Conservation (phyloP, 495 filamentous ascomycete species). For the Neurospora sp. region DNA sequence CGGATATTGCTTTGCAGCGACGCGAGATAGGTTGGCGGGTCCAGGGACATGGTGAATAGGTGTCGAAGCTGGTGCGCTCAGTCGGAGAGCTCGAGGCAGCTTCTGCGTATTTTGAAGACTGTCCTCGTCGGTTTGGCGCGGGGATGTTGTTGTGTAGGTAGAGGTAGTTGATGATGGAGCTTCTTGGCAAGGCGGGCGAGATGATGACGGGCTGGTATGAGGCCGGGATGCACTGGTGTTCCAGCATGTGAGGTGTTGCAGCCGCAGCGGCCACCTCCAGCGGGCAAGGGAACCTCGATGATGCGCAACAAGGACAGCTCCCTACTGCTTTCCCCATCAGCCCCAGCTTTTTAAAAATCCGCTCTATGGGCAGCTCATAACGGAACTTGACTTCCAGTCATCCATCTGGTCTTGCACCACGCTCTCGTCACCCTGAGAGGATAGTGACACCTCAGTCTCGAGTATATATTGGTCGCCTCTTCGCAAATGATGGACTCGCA, state of each 20-base stretch:
- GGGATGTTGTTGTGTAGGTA: not conserved
- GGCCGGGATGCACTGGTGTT: not conserved
- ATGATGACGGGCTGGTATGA: not conserved
- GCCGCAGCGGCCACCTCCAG: not conserved
- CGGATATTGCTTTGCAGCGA: conserved; percentile 94
- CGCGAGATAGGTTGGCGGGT: conserved; percentile 80
- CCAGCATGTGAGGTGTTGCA: not conserved
- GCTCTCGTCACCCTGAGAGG: not conserved
- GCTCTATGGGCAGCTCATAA: not conserved
- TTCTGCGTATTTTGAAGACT: not conserved
- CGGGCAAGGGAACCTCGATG: not conserved
- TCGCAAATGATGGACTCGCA: not conserved
- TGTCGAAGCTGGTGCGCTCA: not conserved
- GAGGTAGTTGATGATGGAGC: not conserved
- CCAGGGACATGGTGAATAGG: conserved; percentile 51
- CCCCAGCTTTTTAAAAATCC: not conserved
- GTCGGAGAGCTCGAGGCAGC: not conserved
- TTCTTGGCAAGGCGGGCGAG: not conserved
- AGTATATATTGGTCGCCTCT: not conserved
- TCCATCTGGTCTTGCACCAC: not conserved
- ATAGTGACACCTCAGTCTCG: not conserved
- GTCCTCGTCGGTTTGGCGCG: not conserved
- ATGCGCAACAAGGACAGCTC: not conserved
- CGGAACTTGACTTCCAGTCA: not conserved
- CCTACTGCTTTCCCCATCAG: not conserved